Percentiles rank a stretch among this genome's conserved stretches.
Conservation (phyloP, 345 rosid species). For the Boechera stricta region DNA sequence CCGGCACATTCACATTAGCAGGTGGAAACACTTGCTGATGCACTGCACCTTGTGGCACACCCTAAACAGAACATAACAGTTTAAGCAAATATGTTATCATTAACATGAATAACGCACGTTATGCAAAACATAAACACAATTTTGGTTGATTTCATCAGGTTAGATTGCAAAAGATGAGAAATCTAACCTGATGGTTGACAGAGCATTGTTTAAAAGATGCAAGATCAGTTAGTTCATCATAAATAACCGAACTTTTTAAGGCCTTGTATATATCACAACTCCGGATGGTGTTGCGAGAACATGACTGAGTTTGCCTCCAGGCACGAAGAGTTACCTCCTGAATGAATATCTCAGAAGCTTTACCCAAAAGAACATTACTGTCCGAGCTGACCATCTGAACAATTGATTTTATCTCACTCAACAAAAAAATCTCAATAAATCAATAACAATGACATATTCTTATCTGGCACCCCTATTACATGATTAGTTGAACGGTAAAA, state of each 20-base stretch:
- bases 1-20: neutral
- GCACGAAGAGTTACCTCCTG: constrained; percentile 29
- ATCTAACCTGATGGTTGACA: neutral
- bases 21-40: neutral
- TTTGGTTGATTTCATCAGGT: neutral
- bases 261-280: neutral
- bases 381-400: constrained; percentile 46
- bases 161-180: neutral
- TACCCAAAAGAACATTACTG: constrained; percentile 42
- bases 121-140: neutral
- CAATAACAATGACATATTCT: neutral
- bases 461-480: neutral
- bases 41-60: neutral
- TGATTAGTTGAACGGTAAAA: neutral
- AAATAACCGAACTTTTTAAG: neutral
- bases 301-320: constrained; percentile 43
- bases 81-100: neutral
- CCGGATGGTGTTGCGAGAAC: constrained; percentile 26
- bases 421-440: neutral
- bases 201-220: no score
- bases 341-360: constrained; percentile 55
- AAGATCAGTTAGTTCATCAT: neutral
- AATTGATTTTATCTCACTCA: neutral
- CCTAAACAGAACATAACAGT: neutral
- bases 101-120: neutral